A percentile compares a stretch with the other conserved stretches of the same genome.
Evolutionary conservation across 2,329 filamentous ascomycete genomes (phyloP).

Genomic region (Spiromastix sp.): DNA sequence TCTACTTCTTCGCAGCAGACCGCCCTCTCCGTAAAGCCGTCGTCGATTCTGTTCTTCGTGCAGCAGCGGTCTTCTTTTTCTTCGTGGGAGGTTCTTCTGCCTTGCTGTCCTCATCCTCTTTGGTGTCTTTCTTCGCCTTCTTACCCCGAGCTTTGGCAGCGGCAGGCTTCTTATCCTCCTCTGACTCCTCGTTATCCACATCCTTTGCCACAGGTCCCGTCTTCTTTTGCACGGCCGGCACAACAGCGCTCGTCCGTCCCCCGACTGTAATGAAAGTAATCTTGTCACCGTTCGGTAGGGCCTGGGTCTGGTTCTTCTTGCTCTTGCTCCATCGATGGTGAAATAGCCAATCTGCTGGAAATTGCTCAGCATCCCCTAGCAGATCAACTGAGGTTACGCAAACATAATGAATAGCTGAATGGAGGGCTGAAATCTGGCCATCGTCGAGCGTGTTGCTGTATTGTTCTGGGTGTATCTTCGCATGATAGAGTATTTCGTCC

Average conservation of each 20-base stretch:
- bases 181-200: constrained; percentile 24
- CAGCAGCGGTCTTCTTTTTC: constrained; percentile 1
- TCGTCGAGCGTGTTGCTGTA: constrained; percentile 74
- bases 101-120: constrained; percentile 11
- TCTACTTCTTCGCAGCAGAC: constrained; percentile 7
- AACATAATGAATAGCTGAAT: constrained; percentile 64
- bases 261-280: constrained; percentile 82
- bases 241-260: constrained; percentile 81
- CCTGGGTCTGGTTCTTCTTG: constrained; percentile 57
- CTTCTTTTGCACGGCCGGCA: constrained; percentile 80
- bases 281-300: constrained; percentile 72
- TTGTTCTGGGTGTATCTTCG: constrained; percentile 82
- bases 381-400: constrained; percentile 69
- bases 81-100: constrained; percentile 1
- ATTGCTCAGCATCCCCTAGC: constrained; percentile 71
- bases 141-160: constrained; percentile 21
- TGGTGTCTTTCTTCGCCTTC: constrained; percentile 17
- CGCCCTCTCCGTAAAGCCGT: constrained; percentile 9
- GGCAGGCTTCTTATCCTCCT: constrained; percentile 14
- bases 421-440: constrained; percentile 59
- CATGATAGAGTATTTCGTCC: constrained; percentile 86
- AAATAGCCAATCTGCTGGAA: constrained; percentile 83
- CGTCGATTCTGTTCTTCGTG: neutral
- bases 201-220: constrained; percentile 49
- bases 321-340: constrained; percentile 83